Conservation (phyloP, 2,329 filamentous ascomycete species). For the Cercospora zeae-maydis region DNA sequence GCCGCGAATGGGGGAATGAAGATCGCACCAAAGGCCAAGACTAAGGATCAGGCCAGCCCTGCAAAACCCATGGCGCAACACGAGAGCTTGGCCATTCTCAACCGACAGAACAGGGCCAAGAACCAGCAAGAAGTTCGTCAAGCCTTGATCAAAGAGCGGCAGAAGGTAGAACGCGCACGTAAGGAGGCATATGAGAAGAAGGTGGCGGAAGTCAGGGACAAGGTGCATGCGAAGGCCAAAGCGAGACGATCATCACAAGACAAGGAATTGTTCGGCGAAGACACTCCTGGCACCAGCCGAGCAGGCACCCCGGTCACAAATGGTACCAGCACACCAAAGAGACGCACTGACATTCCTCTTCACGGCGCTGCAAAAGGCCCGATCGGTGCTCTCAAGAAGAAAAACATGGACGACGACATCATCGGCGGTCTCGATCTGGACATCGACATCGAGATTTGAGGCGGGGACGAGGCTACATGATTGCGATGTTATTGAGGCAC, state of each 20-base stretch:
- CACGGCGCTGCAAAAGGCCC: slow-evolving; percentile 52
- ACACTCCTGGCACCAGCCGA: slow-evolving; percentile 43
- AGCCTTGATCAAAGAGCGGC: slow-evolving; percentile 74
- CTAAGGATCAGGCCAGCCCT: slow-evolving; percentile 17
- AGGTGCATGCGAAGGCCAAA: slow-evolving; percentile 33
- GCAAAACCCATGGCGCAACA: slow-evolving; percentile 44
- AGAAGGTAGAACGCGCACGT: slow-evolving; percentile 41
- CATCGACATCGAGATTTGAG: slow-evolving; percentile 81
- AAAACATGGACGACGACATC: slow-evolving; percentile 86
- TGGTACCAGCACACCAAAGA: slow-evolving; percentile 36
- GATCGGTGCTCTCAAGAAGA: slow-evolving; percentile 48
- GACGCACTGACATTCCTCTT: slow-evolving; percentile 36
- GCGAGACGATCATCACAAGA: slow-evolving; percentile 27
- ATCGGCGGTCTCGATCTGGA: slow-evolving; percentile 85
- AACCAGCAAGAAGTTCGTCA: slow-evolving; percentile 90
- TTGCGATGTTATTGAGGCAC: neutral
- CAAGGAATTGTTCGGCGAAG: slow-evolving; percentile 48
- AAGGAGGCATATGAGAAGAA: slow-evolving; percentile 48
- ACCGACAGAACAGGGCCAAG: slow-evolving; percentile 75
- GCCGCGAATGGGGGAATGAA: slow-evolving; percentile 57
- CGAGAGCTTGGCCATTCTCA: slow-evolving; percentile 74
- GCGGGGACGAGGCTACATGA: neutral
- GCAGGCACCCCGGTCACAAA: slow-evolving; percentile 50
- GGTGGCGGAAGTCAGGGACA: slow-evolving; percentile 51
- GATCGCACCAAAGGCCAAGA: slow-evolving; percentile 45